A percentile compares a stretch with the other conserved stretches of the same genome.
These are phyloP conservation scores for Gillenia trifoliata DNA, from an alignment of 306 rosid genomes.

Conservation along the genomic window DNA sequence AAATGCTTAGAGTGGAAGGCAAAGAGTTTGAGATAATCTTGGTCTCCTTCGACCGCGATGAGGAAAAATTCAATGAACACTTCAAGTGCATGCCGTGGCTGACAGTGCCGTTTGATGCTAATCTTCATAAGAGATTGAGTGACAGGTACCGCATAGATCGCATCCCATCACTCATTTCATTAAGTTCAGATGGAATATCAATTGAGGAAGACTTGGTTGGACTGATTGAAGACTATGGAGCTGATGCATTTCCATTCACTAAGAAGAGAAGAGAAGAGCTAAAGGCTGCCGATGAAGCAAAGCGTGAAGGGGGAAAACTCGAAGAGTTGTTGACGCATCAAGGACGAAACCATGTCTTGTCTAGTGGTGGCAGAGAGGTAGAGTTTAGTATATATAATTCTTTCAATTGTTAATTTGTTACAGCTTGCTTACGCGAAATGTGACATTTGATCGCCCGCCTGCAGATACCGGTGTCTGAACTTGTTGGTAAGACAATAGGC, in stretches of 20 bases:
- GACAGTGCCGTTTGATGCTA: constrained; percentile 58
- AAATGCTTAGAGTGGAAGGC: constrained; percentile 38
- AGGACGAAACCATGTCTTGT: constrained; percentile 51
- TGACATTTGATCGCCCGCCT: not conserved
- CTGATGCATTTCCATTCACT: constrained; percentile 86
- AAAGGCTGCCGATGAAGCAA: constrained; percentile 58
- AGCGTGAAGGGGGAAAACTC: constrained; percentile 52
- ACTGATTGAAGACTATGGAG: constrained; percentile 79
- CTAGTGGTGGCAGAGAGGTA: constrained; percentile 64
- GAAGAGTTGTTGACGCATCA: constrained; percentile 58
- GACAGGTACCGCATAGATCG: constrained; percentile 48
- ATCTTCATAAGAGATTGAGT: constrained; percentile 54
- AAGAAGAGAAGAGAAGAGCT: constrained; percentile 57
- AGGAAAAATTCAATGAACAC: constrained; percentile 55
- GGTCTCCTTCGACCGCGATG: constrained; percentile 64
- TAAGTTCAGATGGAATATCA: constrained; percentile 37
- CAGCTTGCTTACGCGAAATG: not conserved
- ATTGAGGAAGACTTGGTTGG: constrained; percentile 59
- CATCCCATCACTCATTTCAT: constrained; percentile 68
- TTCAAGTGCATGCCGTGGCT: constrained; percentile 81
- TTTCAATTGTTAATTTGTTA: not conserved
- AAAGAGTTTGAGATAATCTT: constrained; percentile 63
- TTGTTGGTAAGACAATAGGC: constrained; percentile 73
- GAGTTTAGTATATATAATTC: not conserved
- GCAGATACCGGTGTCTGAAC: constrained; percentile 56